Conservation (phyloP, 2,329 filamentous ascomycete genomes). For the Fusarium sp. region DNA sequence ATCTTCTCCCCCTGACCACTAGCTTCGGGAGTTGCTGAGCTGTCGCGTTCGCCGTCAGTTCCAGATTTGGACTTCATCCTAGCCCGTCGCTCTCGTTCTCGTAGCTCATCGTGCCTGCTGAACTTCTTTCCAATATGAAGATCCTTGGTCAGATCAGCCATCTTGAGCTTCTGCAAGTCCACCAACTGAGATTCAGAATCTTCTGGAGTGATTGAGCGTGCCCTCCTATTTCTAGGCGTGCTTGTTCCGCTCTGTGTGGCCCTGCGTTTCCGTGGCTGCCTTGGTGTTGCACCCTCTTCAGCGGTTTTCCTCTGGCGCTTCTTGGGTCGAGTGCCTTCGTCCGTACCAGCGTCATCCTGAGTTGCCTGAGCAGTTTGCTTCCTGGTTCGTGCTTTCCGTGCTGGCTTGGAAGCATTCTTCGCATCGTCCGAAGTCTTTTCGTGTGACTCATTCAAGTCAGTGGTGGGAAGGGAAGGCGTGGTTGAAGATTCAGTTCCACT, state of each 20-base stretch:
- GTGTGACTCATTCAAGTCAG: constrained; percentile 21
- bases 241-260: constrained; percentile 45
- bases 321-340: constrained; percentile 46
- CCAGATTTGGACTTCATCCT: constrained; percentile 52
- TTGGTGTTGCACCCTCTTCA: constrained; percentile 38
- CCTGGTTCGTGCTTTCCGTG: constrained; percentile 39
- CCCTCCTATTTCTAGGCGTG: constrained; percentile 51
- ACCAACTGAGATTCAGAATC: constrained; percentile 73
- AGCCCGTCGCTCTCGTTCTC: constrained; percentile 71
- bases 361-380: constrained; percentile 25
- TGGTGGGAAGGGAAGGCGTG: constrained; percentile 22
- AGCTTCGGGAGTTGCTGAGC: constrained; percentile 41
- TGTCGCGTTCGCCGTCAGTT: constrained; percentile 44
- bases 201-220: constrained; percentile 70
- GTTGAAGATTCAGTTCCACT: constrained; percentile 31
- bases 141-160: constrained; percentile 79
- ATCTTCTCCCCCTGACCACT: constrained; percentile 35
- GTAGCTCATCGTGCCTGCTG: constrained; percentile 78
- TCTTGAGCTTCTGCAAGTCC: constrained; percentile 75
- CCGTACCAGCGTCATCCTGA: constrained; percentile 34
- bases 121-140: constrained; percentile 80
- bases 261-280: constrained; percentile 49
- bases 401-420: constrained; percentile 17
- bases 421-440: constrained; percentile 20
- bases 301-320: constrained; percentile 53